Evolutionary conservation across 73 alveolate species (phyloP).

Genomic region (Paramecium caudatum): DNA sequence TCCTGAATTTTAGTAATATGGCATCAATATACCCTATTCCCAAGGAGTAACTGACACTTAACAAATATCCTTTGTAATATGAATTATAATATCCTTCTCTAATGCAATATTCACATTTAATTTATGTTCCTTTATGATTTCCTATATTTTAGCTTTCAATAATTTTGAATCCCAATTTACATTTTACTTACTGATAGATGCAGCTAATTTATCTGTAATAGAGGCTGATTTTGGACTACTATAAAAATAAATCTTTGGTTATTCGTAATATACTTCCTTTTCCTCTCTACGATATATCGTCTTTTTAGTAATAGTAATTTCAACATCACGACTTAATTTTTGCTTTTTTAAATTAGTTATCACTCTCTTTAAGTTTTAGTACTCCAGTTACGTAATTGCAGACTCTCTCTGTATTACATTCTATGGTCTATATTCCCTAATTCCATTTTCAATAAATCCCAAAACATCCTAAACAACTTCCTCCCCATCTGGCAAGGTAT

Average conservation of each 20-base stretch:
- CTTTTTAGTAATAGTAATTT: constrained; percentile 17
- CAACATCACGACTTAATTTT: background rate
- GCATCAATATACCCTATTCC: constrained; percentile 41
- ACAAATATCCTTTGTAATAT: constrained; percentile 15
- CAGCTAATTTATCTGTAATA: constrained; percentile 14
- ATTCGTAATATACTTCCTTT: background rate
- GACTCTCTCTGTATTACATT: background rate
- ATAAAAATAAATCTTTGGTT: background rate
- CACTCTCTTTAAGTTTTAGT: background rate
- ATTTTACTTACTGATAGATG: background rate
- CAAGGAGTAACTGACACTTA: background rate
- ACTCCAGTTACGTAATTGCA: background rate
- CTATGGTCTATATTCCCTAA: background rate
- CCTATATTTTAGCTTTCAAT: constrained; percentile 1
- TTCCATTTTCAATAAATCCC: background rate
- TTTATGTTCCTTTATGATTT: background rate
- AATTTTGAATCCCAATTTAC: constrained; percentile 27
- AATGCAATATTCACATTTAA: background rate
- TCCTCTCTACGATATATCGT: constrained; percentile 8
- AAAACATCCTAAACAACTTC: background rate
- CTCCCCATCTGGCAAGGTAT: no score
- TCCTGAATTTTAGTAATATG: background rate
- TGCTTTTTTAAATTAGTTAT: background rate
- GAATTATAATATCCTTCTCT: background rate
- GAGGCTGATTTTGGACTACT: constrained; percentile 49